These are phyloP conservation scores for Scheffersomyces segobiensis DNA, from an alignment of 1,139 yeast species.

Conservation along the genomic window DNA sequence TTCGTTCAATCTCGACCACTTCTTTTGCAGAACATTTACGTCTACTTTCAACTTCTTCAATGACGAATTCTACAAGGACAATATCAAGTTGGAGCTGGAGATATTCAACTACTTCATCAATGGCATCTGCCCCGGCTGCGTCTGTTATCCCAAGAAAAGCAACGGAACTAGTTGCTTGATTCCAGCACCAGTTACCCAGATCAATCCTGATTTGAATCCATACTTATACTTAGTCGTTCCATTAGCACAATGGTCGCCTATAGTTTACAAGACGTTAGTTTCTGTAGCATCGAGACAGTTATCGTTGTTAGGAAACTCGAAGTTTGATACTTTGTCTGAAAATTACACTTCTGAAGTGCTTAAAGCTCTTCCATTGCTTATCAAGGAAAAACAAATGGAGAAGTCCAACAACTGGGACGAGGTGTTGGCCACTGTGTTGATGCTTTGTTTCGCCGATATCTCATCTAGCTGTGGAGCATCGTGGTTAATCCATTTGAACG, in stretches of 20 bases:
- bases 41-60: constrained; percentile 5
- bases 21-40: constrained; percentile 5
- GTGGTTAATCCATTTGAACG: constrained; percentile 35
- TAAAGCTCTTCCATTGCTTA: constrained; percentile 24
- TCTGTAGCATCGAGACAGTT: constrained; percentile 38
- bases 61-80: constrained; percentile 6
- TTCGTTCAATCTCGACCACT: constrained; percentile 1
- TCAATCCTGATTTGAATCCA: constrained; percentile 29
- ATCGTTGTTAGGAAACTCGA: constrained; percentile 24
- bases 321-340: constrained; percentile 23
- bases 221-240: constrained; percentile 36
- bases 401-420: constrained; percentile 35
- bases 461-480: constrained; percentile 35
- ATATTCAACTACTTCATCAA: constrained; percentile 29
- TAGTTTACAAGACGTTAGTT: constrained; percentile 30
- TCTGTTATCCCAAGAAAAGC: constrained; percentile 24
- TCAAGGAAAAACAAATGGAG: constrained; percentile 18
- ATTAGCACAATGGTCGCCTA: constrained; percentile 25
- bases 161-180: not conserved
- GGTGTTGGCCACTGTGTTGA: constrained; percentile 33
- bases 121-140: constrained; percentile 34
- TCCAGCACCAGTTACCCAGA: constrained; percentile 7
- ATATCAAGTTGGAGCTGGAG: constrained; percentile 16
- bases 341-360: constrained; percentile 25
- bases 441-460: constrained; percentile 40